These are phyloP conservation scores for Phellopilus nigrolimitatus DNA, from an alignment of 1,284 basidiomycete genomes.

Conservation along the genomic window DNA sequence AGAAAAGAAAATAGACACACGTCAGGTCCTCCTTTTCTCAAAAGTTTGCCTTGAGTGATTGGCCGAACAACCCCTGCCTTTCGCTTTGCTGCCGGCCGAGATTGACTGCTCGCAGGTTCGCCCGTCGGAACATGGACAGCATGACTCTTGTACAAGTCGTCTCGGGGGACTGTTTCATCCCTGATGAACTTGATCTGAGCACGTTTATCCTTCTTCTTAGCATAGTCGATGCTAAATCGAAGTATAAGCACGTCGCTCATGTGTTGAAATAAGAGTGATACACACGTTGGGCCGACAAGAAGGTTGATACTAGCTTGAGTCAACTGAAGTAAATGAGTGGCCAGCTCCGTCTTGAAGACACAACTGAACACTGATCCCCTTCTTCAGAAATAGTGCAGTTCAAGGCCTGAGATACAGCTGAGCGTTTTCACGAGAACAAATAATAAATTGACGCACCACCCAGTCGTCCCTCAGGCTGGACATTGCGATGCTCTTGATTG, in stretches of 20 bases:
- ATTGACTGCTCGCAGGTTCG: conserved; percentile 78
- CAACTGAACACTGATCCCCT: conserved; percentile 91
- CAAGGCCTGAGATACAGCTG: conserved; percentile 41
- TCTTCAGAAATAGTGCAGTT: conserved; percentile 82
- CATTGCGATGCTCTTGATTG: conserved; percentile 82
- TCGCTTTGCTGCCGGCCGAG: conserved; percentile 79
- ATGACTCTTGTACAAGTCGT: conserved; percentile 93
- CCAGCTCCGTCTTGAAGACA: conserved; percentile 95
- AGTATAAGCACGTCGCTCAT: conserved; percentile 17
- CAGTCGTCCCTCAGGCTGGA: conserved; percentile 94
- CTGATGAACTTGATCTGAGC: conserved; percentile 85
- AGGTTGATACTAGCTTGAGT: conserved; percentile 78
- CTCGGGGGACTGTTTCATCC: conserved; percentile 80
- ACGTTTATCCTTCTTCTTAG: conserved; percentile 97
- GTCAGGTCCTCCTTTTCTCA: conserved; percentile 72
- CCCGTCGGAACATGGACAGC: conserved; percentile 86
- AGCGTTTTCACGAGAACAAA: background rate
- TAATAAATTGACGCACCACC: conserved; percentile 53
- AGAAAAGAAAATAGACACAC: conserved; percentile 33
- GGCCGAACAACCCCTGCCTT: conserved; percentile 83
- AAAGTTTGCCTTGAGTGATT: conserved; percentile 80
- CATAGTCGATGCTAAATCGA: conserved; percentile 68
- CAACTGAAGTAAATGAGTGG: conserved; percentile 76
- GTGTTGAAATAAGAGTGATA: background rate
- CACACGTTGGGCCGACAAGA: conserved; percentile 69